Evolutionary conservation across 768 basidiomycete species (phyloP), one percentile per base, ranked within the genome.

Genomic region (Fomitopsis pulvina): DNA sequence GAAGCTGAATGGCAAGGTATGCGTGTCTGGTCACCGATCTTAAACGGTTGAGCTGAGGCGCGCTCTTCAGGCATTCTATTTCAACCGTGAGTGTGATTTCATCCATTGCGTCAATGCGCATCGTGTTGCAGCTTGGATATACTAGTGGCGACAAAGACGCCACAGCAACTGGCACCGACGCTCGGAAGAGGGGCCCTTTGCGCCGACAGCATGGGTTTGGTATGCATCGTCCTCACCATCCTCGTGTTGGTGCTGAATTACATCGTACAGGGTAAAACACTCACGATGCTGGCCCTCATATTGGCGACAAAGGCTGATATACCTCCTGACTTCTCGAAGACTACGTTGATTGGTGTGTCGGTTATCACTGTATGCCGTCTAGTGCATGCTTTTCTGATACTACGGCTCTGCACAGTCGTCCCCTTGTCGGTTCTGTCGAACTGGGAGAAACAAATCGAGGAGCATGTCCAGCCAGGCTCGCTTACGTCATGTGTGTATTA

Each of bases 171-270:
- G 0, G 60, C 72, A 1, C 92, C 92, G 2, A 56, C 57, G 0
- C 77, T 94, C 20, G 91, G 91, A 9, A 72, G 83, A 58, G 93
- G 93, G n/a, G 92, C 89, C 2, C 70, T 95, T 44, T 81, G 87
- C 50, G 92, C 86, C 0, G 93, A 95, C 66, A 87, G 88, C 34
- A 96, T 96, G 93, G 92, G 83, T 48, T 57, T 79, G 49, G 79
- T 80, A 42, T 43, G 32, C 48, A 21, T 48, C 22, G 24, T 24
- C 12, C 26, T 38, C 11, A 24, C 25, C 20, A 20, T 20, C 20
- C 14, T 29, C 8, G 30, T 30, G 42, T 22, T 4, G 20, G 25
- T 37, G 39, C 21, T 60, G 40, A 8, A 7, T 14, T 16, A 24
- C n/a, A 42, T 52, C 0, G n/a, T 37, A 6, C 52, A 85, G 84